Evolutionary conservation across 345 rosid species (phyloP).

Genomic region (Sisymbrium irio): DNA sequence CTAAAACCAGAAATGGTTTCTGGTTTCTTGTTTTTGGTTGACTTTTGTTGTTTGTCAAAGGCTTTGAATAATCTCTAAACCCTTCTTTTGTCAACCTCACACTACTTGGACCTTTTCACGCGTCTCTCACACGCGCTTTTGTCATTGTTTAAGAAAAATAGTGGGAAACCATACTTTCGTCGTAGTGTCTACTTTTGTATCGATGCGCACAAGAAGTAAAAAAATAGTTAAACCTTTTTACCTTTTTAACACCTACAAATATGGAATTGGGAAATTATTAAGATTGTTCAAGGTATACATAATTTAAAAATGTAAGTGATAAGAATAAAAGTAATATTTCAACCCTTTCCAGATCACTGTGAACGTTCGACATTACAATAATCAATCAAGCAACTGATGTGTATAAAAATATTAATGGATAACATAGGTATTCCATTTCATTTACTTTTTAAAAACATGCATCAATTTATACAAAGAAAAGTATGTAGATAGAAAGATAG

Average conservation of each 20-base stretch:
- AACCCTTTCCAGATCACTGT: conserved; percentile 3
- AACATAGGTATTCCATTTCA: conserved; percentile 13
- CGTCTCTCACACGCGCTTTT: conserved; percentile 36
- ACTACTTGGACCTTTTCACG: conserved; percentile 38
- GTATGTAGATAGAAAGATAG: conserved; percentile 20
- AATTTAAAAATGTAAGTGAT: not conserved
- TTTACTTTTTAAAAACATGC: not conserved
- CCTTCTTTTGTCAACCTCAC: conserved; percentile 25
- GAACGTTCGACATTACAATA: conserved; percentile 11
- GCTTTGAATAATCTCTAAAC: conserved; percentile 28
- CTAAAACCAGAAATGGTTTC: conserved; percentile 38
- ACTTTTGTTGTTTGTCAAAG: conserved; percentile 53
- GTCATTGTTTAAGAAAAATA: not conserved
- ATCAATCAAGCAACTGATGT: not conserved
- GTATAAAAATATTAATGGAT: not conserved
- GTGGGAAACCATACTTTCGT: conserved; percentile 35
- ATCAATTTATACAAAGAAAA: not conserved
- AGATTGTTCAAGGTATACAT: not conserved
- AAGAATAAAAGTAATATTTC: not conserved
- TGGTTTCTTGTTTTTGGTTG: conserved; percentile 57
- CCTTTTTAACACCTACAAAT: conserved; percentile 4
- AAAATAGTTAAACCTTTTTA: not conserved
- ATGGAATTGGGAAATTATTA: not conserved
- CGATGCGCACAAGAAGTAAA: conserved; percentile 24
- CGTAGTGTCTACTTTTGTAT: conserved; percentile 19